Conservation (phyloP, 192 early-diverging fungal genomes). For the Coemansia sp. region DNA sequence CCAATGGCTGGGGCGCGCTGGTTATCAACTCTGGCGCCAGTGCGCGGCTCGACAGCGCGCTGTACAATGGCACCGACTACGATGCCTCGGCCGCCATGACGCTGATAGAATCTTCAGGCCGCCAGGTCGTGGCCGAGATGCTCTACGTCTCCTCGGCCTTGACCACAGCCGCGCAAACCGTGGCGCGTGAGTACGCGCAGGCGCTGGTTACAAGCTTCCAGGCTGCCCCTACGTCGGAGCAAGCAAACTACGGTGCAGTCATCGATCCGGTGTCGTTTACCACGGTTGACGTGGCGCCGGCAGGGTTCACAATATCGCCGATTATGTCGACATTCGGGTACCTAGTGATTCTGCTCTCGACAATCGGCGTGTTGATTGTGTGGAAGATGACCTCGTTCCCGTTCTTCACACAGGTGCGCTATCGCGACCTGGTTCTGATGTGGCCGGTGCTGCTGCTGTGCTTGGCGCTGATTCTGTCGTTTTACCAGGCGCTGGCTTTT, state of each 20-base stretch:
- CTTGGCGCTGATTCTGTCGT: constrained; percentile 20
- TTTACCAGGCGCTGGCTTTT: constrained; percentile 35
- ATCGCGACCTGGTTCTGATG: constrained; percentile 34
- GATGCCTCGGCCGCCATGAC: constrained; percentile 25
- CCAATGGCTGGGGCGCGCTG: constrained; percentile 23
- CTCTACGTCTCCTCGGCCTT: constrained; percentile 20
- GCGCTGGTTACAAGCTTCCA: constrained; percentile 11
- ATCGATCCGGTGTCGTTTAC: constrained; percentile 25
- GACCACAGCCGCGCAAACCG: constrained; percentile 2
- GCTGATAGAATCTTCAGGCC: constrained; percentile 20
- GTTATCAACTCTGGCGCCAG: constrained; percentile 36
- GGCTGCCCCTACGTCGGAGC: not conserved
- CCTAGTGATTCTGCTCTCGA: constrained; percentile 12
- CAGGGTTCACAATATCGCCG: constrained; percentile 21
- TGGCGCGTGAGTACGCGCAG: constrained; percentile 15
- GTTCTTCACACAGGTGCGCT: constrained; percentile 29
- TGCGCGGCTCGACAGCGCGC: constrained; percentile 13
- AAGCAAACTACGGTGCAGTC: constrained; percentile 14
- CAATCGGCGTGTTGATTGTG: constrained; percentile 31
- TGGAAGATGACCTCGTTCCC: constrained; percentile 40
- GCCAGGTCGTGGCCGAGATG: constrained; percentile 24
- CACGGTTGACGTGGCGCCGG: constrained; percentile 21
- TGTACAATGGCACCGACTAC: constrained; percentile 19
- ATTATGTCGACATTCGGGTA: constrained; percentile 33
- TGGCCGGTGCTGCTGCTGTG: constrained; percentile 30